Conservation (phyloP, 1,139 yeast species). For the Candida smagusa region DNA sequence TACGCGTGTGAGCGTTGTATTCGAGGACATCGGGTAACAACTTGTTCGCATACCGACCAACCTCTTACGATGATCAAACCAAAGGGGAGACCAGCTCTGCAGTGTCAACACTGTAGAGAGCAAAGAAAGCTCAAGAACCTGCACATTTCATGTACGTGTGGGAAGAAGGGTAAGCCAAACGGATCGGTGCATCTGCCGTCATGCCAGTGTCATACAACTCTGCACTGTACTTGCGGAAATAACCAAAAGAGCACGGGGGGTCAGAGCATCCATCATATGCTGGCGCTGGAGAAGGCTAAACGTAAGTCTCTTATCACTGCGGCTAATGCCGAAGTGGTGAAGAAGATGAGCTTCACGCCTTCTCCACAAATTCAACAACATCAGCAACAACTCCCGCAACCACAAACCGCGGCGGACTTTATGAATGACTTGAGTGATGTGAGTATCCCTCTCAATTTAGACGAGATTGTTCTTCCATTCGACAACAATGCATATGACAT, state of each 20-base stretch:
- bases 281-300: constrained; percentile 27
- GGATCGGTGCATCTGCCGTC: constrained; percentile 41
- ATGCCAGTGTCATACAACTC: constrained; percentile 54
- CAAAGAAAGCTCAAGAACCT: constrained; percentile 66
- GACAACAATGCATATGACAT: constrained; percentile 20
- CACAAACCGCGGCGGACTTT: neutral
- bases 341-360: constrained; percentile 5
- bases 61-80: constrained; percentile 92
- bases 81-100: constrained; percentile 93
- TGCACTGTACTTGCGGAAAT: constrained; percentile 58
- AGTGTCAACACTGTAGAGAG: constrained; percentile 84
- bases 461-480: constrained; percentile 30
- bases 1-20: constrained; percentile 97
- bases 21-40: constrained; percentile 91
- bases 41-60: constrained; percentile 89
- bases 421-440: neutral
- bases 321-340: constrained; percentile 18
- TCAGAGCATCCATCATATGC: constrained; percentile 13
- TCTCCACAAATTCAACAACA: constrained; percentile 2
- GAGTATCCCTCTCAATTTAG: constrained; percentile 16
- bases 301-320: constrained; percentile 24
- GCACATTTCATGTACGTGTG: constrained; percentile 76
- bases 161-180: constrained; percentile 50
- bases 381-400: constrained; percentile 3
- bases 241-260: constrained; percentile 10